Conservation (phyloP, 805 yeast genomes). For the Candida rishiriensis region DNA sequence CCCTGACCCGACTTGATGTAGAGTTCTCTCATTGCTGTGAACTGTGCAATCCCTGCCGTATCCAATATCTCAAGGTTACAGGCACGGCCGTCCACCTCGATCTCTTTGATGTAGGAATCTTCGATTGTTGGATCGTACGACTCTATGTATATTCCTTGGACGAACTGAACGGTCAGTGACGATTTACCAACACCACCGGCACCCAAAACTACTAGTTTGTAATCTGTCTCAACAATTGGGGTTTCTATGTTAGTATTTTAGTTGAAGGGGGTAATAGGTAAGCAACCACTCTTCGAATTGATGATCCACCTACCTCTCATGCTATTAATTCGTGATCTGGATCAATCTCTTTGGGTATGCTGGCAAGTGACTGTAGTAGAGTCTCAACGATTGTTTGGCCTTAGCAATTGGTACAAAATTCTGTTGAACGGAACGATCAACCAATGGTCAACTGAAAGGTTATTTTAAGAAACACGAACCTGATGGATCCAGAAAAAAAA, state of each 20-base stretch:
- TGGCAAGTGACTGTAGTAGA: too few species aligned
- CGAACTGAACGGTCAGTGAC: constrained; percentile 86
- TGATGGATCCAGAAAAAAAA: too few species aligned
- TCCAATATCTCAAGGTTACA: constrained; percentile 77
- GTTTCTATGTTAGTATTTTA: neutral
- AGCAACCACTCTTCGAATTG: constrained; percentile 1
- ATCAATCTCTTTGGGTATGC: too few species aligned
- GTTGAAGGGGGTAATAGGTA: neutral
- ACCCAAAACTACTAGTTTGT: constrained; percentile 86
- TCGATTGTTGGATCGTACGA: constrained; percentile 96
- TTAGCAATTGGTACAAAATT: too few species aligned
- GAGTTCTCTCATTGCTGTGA: constrained; percentile 90
- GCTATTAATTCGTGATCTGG: too few species aligned
- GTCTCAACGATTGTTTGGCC: too few species aligned
- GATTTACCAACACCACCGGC: constrained; percentile 98
- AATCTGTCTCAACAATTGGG: constrained; percentile 42
- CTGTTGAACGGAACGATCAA: too few species aligned
- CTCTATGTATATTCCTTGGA: constrained; percentile 85
- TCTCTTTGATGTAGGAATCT: constrained; percentile 87
- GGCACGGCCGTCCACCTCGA: constrained; percentile 82
- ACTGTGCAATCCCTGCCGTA: constrained; percentile 75
- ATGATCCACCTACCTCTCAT: too few species aligned
- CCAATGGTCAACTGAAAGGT: too few species aligned
- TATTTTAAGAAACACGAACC: too few species aligned
- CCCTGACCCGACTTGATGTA: constrained; percentile 87